These are phyloP conservation scores for Yarrowia sp. DNA, from an alignment of 805 yeast species.

Conservation along the genomic window DNA sequence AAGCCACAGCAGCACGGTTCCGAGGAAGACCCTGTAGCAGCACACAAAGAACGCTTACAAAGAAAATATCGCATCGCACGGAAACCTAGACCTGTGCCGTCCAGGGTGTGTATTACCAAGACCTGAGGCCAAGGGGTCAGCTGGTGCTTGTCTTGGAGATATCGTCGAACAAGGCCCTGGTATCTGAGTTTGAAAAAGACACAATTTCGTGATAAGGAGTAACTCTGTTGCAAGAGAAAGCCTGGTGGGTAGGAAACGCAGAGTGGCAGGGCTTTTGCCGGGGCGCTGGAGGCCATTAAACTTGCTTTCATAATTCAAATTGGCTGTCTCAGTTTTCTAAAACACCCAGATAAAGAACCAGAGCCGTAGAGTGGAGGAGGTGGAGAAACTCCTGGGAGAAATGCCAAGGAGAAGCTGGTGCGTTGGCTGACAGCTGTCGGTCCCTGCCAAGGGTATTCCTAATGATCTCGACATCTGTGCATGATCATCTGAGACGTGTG, in stretches of 20 bases:
- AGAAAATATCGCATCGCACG: not conserved
- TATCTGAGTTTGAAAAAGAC: constrained; percentile 4
- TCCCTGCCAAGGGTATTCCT: constrained; percentile 13
- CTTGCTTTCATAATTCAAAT: not conserved
- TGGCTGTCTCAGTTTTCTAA: not conserved
- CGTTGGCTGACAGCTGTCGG: not conserved
- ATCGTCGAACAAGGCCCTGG: too few relatives aligned
- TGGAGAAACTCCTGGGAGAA: not conserved
- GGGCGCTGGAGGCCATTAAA: not conserved
- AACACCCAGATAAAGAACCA: constrained; percentile 5
- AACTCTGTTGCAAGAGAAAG: constrained; percentile 19
- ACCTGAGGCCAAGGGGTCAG: too few relatives aligned
- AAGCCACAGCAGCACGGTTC: not conserved
- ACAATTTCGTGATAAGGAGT: constrained; percentile 3
- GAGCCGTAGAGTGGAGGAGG: constrained; percentile 16
- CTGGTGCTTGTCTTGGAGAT: too few relatives aligned
- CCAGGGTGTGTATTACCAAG: not conserved
- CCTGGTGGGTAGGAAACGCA: not conserved
- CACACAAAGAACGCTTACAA: not conserved
- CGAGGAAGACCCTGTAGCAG: constrained; percentile 7
- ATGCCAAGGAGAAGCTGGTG: not conserved
- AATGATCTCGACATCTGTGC: not conserved
- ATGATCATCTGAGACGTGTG: not conserved
- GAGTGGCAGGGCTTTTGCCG: not conserved
- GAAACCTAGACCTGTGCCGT: constrained; percentile 6